Percentiles rank a stretch among this genome's conserved stretches.
These are phyloP conservation scores for Coemansia sp. DNA, from an alignment of 192 early-diverging fungal species.

Conservation along the genomic window DNA sequence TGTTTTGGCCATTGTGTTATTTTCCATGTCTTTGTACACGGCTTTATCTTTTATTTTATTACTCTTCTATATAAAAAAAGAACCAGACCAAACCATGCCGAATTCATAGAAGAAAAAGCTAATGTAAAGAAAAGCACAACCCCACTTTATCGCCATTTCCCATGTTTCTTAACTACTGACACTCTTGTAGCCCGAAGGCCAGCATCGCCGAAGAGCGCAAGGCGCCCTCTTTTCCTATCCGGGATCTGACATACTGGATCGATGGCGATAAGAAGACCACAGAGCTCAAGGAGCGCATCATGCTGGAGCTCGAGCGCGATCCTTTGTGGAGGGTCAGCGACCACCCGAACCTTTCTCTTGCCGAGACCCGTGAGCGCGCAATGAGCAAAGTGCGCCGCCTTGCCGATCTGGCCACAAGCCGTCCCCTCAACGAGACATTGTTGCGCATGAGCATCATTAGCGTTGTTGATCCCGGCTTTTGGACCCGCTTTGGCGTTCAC, in stretches of 20 bases:
- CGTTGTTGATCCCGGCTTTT: conserved; percentile 82
- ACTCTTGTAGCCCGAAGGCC: conserved; percentile 39
- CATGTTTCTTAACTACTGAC: too few species aligned
- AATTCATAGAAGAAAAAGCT: too few species aligned
- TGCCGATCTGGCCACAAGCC: conserved; percentile 69
- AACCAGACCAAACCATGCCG: too few species aligned
- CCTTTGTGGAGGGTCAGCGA: conserved; percentile 79
- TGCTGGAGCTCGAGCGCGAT: conserved; percentile 84
- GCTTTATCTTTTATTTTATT: background rate
- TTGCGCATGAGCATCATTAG: conserved; percentile 77
- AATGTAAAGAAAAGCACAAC: too few species aligned
- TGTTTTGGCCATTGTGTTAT: too few species aligned
- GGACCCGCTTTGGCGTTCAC: conserved; percentile 91
- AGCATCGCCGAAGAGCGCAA: conserved; percentile 73
- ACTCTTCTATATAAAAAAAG: too few species aligned
- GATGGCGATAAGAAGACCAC: conserved; percentile 70
- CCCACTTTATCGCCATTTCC: too few species aligned
- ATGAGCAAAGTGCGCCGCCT: conserved; percentile 78
- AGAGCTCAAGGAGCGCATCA: conserved; percentile 74
- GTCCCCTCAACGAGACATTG: conserved; percentile 69
- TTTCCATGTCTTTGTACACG: background rate
- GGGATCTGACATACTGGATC: conserved; percentile 78
- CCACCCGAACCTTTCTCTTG: conserved; percentile 73
- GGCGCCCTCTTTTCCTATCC: conserved; percentile 72
- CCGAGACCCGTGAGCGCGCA: conserved; percentile 76